Percentiles rank a stretch among this genome's conserved stretches.
These are phyloP conservation scores for Colletotrichum brevisporum DNA, from an alignment of 2,329 filamentous ascomycete genomes.

Conservation along the genomic window DNA sequence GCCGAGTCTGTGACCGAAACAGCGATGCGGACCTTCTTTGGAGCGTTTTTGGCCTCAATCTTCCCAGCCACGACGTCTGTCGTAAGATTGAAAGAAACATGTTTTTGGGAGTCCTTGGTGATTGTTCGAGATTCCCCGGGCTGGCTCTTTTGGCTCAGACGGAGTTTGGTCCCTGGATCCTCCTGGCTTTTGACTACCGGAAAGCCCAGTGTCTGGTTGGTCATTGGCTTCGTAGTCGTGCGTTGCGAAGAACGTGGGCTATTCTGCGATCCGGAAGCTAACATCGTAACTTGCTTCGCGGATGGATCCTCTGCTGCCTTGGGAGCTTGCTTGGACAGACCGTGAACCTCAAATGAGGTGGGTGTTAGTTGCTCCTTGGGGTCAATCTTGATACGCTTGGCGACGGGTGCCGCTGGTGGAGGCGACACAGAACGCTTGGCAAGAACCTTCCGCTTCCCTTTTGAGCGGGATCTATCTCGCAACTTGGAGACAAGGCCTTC, in stretches of 20 bases:
- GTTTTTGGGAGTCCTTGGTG: conserved; percentile 46
- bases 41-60: conserved; percentile 29
- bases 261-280: conserved; percentile 18
- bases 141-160: conserved; percentile 71
- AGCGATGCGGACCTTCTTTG: conserved; percentile 17
- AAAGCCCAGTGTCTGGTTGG: conserved; percentile 69
- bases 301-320: not conserved
- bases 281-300: conserved; percentile 14
- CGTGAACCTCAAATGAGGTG: not conserved
- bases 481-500: conserved; percentile 54
- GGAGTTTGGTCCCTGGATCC: conserved; percentile 72
- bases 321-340: not conserved
- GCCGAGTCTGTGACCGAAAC: conserved; percentile 38
- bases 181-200: conserved; percentile 83
- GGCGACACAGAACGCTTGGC: conserved; percentile 25
- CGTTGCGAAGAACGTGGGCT: conserved; percentile 26
- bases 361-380: not conserved
- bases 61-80: conserved; percentile 29
- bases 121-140: conserved; percentile 15
- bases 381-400: conserved; percentile 22
- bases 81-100: conserved; percentile 51
- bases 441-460: not conserved
- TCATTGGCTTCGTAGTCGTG: conserved; percentile 42
- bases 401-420: not conserved
- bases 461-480: not conserved